phyloP scores from a whole-genome alignment of 2,329 filamentous ascomycete genomes.

The Diaporthe humulicola region DNA sequence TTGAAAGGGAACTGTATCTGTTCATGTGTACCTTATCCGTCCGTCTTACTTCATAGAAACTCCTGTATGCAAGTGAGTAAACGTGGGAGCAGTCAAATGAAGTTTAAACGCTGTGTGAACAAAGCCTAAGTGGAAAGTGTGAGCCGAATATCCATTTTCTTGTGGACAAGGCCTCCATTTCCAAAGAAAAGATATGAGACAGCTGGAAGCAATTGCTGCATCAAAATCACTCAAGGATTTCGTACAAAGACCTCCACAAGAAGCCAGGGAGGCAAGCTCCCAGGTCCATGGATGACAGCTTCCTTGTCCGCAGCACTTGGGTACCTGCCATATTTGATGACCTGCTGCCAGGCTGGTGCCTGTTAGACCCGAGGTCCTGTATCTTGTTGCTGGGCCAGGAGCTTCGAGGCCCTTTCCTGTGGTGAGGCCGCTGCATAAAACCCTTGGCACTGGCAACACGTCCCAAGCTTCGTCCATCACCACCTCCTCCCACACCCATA shows the following conservation, averaged over 20 bases:
- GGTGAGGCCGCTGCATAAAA: background rate
- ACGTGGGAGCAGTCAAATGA: background rate
- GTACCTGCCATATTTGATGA: background rate
- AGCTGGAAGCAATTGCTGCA: background rate
- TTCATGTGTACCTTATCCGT: background rate
- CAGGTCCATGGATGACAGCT: background rate
- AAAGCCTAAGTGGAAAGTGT: background rate
- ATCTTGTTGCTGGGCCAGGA: background rate
- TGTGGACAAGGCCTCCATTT: background rate
- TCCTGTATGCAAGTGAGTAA: no score
- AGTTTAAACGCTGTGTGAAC: no score
- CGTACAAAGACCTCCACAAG: background rate
- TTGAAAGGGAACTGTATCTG: background rate
- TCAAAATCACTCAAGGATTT: background rate
- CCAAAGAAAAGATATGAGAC: background rate
- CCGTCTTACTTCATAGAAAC: background rate
- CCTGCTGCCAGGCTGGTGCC: background rate
- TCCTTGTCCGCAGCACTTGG: background rate
- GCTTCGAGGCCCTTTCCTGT: background rate
- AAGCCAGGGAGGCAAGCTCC: background rate
- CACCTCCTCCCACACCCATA: background rate
- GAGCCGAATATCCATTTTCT: background rate
- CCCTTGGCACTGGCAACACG: background rate
- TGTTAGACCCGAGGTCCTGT: background rate
- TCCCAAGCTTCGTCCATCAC: background rate